These are phyloP conservation scores for Solanum ossicruentum DNA, from an alignment of 257 asterid species.

Conservation along the genomic window DNA sequence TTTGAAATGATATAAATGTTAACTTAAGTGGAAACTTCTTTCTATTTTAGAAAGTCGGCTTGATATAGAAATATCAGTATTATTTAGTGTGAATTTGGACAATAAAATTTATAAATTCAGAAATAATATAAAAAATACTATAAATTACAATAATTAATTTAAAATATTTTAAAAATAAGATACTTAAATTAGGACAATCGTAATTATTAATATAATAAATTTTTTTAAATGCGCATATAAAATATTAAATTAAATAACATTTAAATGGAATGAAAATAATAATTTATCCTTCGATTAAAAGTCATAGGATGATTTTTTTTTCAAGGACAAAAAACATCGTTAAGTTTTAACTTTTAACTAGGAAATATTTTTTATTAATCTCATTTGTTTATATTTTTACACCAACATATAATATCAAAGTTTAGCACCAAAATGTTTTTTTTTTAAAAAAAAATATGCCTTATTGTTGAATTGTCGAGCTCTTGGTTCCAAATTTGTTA, in stretches of 20 bases:
- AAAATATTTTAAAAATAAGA: not conserved
- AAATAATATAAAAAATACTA: not conserved
- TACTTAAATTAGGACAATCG: fast-evolving
- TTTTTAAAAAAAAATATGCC: not conserved
- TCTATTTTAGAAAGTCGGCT: not conserved
- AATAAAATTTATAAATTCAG: not conserved
- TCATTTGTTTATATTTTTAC: not conserved
- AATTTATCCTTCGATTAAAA: not conserved
- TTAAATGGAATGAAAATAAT: not conserved
- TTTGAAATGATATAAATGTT: not conserved
- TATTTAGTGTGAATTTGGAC: not conserved
- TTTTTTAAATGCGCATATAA: not conserved
- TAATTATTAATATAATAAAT: not conserved
- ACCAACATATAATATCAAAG: not conserved
- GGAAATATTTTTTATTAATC: not conserved
- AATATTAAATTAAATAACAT: not conserved
- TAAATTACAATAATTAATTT: not conserved
- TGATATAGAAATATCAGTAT: not conserved
- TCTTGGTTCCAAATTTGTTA: not conserved
- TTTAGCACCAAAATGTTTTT: not conserved
- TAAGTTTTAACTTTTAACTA: not conserved
- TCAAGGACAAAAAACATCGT: not conserved
- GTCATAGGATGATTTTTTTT: not conserved
- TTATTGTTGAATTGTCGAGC: not conserved
- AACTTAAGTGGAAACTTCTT: not conserved